These are phyloP conservation scores for Astragalus membranaceus DNA, from an alignment of 306 rosid species.

Conservation along the genomic window DNA sequence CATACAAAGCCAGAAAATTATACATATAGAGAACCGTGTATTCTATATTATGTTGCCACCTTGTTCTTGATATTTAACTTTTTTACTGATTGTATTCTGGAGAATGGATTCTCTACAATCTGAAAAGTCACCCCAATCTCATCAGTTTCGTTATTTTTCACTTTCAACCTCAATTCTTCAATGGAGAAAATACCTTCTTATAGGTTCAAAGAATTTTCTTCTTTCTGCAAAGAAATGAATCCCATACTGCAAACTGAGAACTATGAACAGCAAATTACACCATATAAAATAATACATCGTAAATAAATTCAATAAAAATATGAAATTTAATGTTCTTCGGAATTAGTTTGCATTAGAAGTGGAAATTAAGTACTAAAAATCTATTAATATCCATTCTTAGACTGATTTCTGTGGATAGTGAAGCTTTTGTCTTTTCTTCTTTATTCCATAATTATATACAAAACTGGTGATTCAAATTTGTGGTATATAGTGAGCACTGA, in stretches of 20 bases:
- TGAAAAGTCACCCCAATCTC: not conserved
- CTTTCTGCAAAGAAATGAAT: slow-evolving; percentile 20
- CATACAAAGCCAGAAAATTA: not conserved
- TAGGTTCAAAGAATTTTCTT: not conserved
- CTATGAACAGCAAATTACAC: not conserved
- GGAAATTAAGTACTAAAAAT: not conserved
- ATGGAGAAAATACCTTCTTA: slow-evolving; percentile 1
- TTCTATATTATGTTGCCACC: not conserved
- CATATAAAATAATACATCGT: no score
- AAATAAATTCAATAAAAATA: not conserved
- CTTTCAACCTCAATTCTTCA: not conserved
- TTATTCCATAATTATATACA: no score
- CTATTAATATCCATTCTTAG: no score
- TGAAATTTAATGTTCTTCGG: slow-evolving; percentile 1
- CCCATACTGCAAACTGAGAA: not conserved
- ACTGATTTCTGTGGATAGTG: no score
- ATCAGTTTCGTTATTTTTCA: slow-evolving; percentile 5
- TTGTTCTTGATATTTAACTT: not conserved
- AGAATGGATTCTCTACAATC: not conserved
- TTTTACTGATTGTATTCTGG: not conserved
- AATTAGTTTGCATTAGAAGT: not conserved
- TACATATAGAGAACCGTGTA: not conserved
- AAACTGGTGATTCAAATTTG: no score
- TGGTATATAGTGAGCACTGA: no score
- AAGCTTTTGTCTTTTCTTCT: no score